Conservation (phyloP, 1,284 basidiomycete genomes). For the Coniferiporia weirii region DNA sequence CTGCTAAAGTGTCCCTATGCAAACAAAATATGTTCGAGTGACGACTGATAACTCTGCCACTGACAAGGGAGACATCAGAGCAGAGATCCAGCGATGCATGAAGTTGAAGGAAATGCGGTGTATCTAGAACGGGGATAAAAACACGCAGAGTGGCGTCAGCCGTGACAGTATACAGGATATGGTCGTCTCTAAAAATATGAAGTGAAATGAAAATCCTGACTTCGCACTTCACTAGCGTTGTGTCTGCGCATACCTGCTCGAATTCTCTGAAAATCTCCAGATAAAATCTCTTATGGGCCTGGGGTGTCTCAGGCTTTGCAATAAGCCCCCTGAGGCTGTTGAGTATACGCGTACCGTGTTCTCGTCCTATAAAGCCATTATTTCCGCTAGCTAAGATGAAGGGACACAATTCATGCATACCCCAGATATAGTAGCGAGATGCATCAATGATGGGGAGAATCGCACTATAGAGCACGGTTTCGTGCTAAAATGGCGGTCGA, state of each 20-base stretch:
- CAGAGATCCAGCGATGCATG: conserved; percentile 70
- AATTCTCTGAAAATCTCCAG: conserved; percentile 64
- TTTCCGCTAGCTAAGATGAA: conserved; percentile 10
- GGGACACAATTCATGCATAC: conserved; percentile 33
- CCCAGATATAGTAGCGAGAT: conserved; percentile 58
- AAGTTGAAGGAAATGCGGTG: conserved; percentile 79
- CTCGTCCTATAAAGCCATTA: conserved; percentile 40
- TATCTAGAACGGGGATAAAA: conserved; percentile 84
- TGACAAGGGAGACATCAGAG: conserved; percentile 42
- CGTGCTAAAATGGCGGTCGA: conserved; percentile 41
- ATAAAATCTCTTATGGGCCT: conserved; percentile 55
- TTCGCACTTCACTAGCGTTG: conserved; percentile 7
- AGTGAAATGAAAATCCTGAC: not conserved
- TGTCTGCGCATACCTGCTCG: conserved; percentile 52
- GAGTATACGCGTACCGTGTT: conserved; percentile 59
- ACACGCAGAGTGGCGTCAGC: conserved; percentile 73
- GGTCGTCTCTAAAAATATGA: conserved; percentile 51
- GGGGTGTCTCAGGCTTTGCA: conserved; percentile 63
- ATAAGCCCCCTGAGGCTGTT: conserved; percentile 64
- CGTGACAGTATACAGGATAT: conserved; percentile 74
- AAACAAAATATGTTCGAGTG: conserved; percentile 57
- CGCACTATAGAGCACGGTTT: conserved; percentile 35
- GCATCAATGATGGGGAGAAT: conserved; percentile 71
- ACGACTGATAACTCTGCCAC: conserved; percentile 21
- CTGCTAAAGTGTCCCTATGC: conserved; percentile 52